Base-by-base conservation (phyloP, 2,329 filamentous ascomycete species). In the Ilyonectria destructans region DNA sequence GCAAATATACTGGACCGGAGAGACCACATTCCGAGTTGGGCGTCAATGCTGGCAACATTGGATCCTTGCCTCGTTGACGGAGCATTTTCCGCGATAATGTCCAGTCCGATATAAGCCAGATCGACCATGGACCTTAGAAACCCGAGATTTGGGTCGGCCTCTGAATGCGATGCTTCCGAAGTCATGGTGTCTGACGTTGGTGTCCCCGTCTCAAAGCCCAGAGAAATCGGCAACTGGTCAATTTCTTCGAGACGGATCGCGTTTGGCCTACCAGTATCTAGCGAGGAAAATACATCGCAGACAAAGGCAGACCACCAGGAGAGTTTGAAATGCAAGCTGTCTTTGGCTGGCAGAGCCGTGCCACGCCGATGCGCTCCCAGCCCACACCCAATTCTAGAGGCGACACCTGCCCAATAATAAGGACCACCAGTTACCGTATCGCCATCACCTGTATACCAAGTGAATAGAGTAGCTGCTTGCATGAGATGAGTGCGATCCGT, bases 301-400 rank as follows among this genome's bases (percentile, higher is more conserved):
- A 74, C 67, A 35, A 76, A 75, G 0, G 67, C 64, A 2, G 73
- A 71, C 71, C 73, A 75, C 73, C 73, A 75, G 2, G 68, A 71
- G 1, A 71, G 56, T 9, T 69, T 58, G 58, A 73, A 74, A 15
- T 71, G 73, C 0, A 69, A 65, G 62, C 61, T 74, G 6, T 75
- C 68, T 1, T 61, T 56, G 2, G 63, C 61, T 2, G 66, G 73
- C 0, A 76, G 62, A 19, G 67, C 59, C 0, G 68, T 65, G 17
- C 68, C 72, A 6, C 52, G 62, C 2, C 71, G 65, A 19, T 76
- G 72, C 3, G 69, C 68, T 1, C 74, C 73, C 0, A 74, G 61
- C 0, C 73, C 73, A 0, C 70, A 75, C 1, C 70, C 73, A 17
- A 75, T 75, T 0, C 71, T 67, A 2, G 74, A 61, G 4, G 73